Base-by-base conservation (phyloP, 2,329 filamentous ascomycete species). In the Pseudogymnoascus sp. region DNA sequence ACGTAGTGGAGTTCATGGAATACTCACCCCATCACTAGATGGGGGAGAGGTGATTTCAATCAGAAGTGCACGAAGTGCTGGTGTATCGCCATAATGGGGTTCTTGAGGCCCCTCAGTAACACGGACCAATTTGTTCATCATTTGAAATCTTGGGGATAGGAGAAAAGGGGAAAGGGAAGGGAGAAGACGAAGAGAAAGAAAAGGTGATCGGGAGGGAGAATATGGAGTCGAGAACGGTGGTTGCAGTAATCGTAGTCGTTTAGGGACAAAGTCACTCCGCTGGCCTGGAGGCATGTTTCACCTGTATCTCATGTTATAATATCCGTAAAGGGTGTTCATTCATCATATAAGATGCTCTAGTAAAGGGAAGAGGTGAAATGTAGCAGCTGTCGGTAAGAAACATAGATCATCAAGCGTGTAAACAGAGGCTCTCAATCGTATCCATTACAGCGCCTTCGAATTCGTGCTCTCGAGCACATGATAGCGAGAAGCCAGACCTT, bases 361-460 rank as follows among this genome's bases (percentile, higher is more conserved):
- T 50, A 50, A 50, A 50, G 28, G 28, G 47, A 56, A 31, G 59
- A 60, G 33, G 23, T 60, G 8, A 63, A 68, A 84, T 88, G 85
- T 88, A 78, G 86, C 85, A 80, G 84, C 84, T 84, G 85, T 82
- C 85, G 85, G 85, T 88, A 88, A 88, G 85, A 86, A 82, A 81
- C 82, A 81, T 69, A 77, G 81, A 77, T 84, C 84, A 84, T 79
- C 70, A 81, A 84, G 79, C 76, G 75, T 75, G 73, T 74, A 76
- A 71, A 72, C 67, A 59, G 42, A 66, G 71, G 75, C 79, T 82
- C 83, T 88, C 78, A 79, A 82, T 82, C 84, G 84, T 83, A 86
- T 88, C 85, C 85, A 88, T 85, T 86, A 85, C 84, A 84, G 84
- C 81, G 84, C 84, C 74, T 71, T 75, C 72, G 72, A 69, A 74